Conservation (phyloP, 306 rosid genomes). For the Elaeagnus macrophylla region DNA sequence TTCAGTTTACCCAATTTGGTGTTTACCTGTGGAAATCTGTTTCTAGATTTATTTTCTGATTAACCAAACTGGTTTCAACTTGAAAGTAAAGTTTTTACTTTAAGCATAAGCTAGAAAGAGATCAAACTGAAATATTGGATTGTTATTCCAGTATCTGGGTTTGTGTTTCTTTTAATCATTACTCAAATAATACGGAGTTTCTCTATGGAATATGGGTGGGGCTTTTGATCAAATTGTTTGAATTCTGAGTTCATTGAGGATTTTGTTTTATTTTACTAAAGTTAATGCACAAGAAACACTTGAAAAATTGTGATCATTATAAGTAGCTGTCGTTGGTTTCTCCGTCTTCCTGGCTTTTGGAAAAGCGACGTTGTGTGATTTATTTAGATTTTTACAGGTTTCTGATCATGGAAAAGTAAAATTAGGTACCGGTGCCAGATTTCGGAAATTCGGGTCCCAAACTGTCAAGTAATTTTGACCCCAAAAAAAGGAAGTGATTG, state of each 20-base stretch:
- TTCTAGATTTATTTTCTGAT: no score
- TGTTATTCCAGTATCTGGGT: neutral
- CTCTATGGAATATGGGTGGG: conserved; percentile 1
- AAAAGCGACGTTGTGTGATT: neutral
- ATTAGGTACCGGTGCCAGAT: neutral
- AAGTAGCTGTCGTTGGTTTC: no score
- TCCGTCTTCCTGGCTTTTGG: no score
- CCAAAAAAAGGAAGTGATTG: no score
- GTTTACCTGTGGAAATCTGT: no score
- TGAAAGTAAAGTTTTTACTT: no score
- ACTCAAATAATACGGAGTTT: neutral
- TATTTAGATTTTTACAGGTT: neutral
- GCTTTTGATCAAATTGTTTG: neutral
- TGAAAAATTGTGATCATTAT: neutral
- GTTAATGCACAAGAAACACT: neutral
- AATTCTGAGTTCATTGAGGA: neutral
- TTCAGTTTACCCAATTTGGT: no score
- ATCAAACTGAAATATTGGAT: no score
- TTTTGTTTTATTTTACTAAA: no score
- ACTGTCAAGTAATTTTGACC: no score
- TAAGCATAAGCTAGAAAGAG: no score
- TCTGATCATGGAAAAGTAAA: conserved; percentile 8
- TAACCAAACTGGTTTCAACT: no score
- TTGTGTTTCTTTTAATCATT: neutral
- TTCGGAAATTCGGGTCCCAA: neutral